Percentiles rank a stretch among this genome's conserved stretches.
Conservation (phyloP, 2,329 filamentous ascomycete genomes). For the Claviceps africana region DNA sequence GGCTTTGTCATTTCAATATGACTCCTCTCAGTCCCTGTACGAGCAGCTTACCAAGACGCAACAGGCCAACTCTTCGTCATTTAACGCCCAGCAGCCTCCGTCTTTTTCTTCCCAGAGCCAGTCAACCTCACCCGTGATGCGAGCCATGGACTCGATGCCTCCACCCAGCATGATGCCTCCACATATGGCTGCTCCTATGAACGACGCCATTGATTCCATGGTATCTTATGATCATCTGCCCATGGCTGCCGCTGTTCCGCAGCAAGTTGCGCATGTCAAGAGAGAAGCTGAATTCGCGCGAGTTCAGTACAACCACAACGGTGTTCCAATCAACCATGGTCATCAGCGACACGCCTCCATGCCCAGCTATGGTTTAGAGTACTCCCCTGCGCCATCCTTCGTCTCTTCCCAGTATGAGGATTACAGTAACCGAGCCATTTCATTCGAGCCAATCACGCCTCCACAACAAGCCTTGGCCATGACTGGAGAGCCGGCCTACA, state of each 20-base stretch:
- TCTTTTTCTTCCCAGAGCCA: constrained; percentile 60
- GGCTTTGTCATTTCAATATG: constrained; percentile 94
- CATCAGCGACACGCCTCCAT: constrained; percentile 97
- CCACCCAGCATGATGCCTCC: constrained; percentile 67
- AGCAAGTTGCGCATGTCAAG: constrained; percentile 59
- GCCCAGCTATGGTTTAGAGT: constrained; percentile 88
- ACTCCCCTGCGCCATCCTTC: constrained; percentile 93
- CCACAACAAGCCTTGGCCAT: constrained; percentile 78
- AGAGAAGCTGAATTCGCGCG: constrained; percentile 73
- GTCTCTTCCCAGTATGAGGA: constrained; percentile 98
- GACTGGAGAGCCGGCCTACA: constrained; percentile 82
- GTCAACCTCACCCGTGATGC: constrained; percentile 76
- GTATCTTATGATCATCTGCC: constrained; percentile 53
- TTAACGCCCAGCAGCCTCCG: constrained; percentile 59
- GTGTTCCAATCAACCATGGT: constrained; percentile 65
- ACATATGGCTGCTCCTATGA: constrained; percentile 37
- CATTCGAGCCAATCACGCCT: constrained; percentile 91
- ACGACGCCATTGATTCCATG: constrained; percentile 59
- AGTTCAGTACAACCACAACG: constrained; percentile 84
- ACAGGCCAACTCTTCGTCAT: constrained; percentile 95
- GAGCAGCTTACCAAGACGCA: constrained; percentile 99
- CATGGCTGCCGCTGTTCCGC: constrained; percentile 55
- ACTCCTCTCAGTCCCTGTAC: constrained; percentile 96
- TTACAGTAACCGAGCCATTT: constrained; percentile 91
- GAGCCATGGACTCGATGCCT: constrained; percentile 86